Percentiles rank a stretch among this genome's conserved stretches.
Conservation (phyloP, 352 stramenopile genomes). For the Globisporangium abappressorium region DNA sequence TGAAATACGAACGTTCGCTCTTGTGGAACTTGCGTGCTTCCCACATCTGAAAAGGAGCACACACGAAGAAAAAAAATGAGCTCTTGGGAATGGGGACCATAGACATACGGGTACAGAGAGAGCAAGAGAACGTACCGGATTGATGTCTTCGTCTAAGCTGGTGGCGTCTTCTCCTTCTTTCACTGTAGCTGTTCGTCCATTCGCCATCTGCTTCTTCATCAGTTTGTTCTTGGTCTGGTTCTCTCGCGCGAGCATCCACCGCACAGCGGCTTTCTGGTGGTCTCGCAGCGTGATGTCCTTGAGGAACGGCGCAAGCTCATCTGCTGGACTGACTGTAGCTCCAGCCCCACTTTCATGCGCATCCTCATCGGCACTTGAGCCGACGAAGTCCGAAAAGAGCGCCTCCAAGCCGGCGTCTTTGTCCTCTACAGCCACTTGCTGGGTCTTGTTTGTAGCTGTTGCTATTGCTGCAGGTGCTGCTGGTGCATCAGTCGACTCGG, state of each 20-base stretch:
- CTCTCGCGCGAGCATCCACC: constrained; percentile 88
- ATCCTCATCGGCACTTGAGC: constrained; percentile 20
- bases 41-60: constrained; percentile 50
- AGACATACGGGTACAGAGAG: not conserved
- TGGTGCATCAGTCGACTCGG: not conserved
- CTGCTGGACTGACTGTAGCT: constrained; percentile 23
- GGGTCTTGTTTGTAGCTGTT: not conserved
- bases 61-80: too few relatives aligned
- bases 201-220: constrained; percentile 2
- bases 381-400: constrained; percentile 66
- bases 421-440: constrained; percentile 13
- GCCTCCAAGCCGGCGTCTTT: constrained; percentile 50
- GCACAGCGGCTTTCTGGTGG: constrained; percentile 81
- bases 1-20: constrained; percentile 52
- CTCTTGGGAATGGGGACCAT: not conserved
- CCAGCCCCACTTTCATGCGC: constrained; percentile 4
- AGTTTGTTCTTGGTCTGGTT: constrained; percentile 28
- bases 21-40: constrained; percentile 51
- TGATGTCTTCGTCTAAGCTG: constrained; percentile 30
- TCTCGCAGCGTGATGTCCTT: constrained; percentile 64
- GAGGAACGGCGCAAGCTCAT: constrained; percentile 45
- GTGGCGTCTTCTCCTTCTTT: not conserved
- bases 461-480: not conserved
- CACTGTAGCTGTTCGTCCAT: not conserved
- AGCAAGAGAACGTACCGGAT: constrained; percentile 40